phyloP scores from a whole-genome alignment of 805 yeast species.

The Candida vaughaniae region DNA sequence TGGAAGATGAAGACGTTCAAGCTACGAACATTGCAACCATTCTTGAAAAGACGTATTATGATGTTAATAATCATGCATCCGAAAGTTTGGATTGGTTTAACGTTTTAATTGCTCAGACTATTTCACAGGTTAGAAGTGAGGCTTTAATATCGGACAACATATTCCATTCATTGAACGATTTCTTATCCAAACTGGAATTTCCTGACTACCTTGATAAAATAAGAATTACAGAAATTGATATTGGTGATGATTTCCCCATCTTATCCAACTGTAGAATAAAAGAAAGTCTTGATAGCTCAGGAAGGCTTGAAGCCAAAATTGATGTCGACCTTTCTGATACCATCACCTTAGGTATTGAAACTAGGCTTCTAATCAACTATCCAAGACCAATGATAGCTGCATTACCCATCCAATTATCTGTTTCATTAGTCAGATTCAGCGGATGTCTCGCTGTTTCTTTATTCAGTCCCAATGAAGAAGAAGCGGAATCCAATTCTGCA shows the following conservation, averaged over 20 bases:
- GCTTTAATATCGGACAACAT: conserved; percentile 84
- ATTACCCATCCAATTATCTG: conserved; percentile 79
- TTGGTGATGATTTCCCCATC: conserved; percentile 94
- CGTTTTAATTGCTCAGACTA: conserved; percentile 86
- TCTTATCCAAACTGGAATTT: conserved; percentile 58
- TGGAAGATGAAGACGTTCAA: conserved; percentile 3
- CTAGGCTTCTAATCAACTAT: conserved; percentile 72
- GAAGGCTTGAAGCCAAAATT: conserved; percentile 76
- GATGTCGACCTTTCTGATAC: conserved; percentile 90
- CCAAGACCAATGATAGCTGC: conserved; percentile 85
- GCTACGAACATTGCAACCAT: conserved; percentile 38
- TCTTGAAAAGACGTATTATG: conserved; percentile 87
- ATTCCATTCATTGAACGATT: conserved; percentile 70
- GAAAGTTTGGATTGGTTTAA: conserved; percentile 98
- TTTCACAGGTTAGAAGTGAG: conserved; percentile 84
- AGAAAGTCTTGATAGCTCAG: conserved; percentile 52
- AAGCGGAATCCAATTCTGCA: conserved; percentile 13
- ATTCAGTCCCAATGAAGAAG: conserved; percentile 43
- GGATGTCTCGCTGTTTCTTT: conserved; percentile 83
- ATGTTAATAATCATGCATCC: conserved; percentile 81
- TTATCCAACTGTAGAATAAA: conserved; percentile 88
- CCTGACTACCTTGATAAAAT: conserved; percentile 83
- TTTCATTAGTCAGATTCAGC: conserved; percentile 85
- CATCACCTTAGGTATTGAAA: conserved; percentile 80
- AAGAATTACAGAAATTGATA: conserved; percentile 79